Evolutionary conservation across 257 asterid genomes (phyloP).

Genomic region (Cinchona pubescens): DNA sequence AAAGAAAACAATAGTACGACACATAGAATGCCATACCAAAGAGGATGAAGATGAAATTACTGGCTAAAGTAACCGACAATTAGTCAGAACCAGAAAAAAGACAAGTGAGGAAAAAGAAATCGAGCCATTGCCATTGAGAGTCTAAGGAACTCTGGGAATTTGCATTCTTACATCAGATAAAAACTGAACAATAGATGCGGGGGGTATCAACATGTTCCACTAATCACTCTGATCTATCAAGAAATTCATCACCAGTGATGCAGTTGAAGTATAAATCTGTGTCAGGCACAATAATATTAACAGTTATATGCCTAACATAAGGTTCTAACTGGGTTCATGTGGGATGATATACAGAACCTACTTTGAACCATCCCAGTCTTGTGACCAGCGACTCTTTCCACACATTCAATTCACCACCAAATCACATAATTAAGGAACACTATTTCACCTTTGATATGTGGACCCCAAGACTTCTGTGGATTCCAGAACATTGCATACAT

Average conservation of each 20-base stretch:
- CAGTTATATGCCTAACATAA: background rate
- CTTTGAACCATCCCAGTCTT: background rate
- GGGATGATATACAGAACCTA: background rate
- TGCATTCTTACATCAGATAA: background rate
- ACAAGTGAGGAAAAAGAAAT: background rate
- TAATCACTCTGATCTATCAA: background rate
- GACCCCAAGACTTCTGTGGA: slow-evolving; percentile 99
- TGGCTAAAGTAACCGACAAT: background rate
- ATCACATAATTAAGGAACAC: slow-evolving; percentile 7
- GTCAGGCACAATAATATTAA: background rate
- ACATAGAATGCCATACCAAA: background rate
- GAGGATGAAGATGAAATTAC: background rate
- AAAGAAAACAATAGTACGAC: background rate
- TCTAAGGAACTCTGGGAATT: background rate
- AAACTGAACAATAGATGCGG: background rate
- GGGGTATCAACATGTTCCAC: background rate
- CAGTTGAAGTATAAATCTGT: background rate
- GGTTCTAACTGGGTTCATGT: background rate
- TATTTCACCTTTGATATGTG: slow-evolving; percentile 94
- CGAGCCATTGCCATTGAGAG: background rate
- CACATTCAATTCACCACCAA: background rate
- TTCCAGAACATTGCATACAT: slow-evolving; percentile 99
- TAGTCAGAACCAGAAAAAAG: background rate
- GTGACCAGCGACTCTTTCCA: background rate
- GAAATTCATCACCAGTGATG: background rate